Base-by-base conservation (phyloP, 495 filamentous ascomycete species). In the Chaetomium fimeti region DNA sequence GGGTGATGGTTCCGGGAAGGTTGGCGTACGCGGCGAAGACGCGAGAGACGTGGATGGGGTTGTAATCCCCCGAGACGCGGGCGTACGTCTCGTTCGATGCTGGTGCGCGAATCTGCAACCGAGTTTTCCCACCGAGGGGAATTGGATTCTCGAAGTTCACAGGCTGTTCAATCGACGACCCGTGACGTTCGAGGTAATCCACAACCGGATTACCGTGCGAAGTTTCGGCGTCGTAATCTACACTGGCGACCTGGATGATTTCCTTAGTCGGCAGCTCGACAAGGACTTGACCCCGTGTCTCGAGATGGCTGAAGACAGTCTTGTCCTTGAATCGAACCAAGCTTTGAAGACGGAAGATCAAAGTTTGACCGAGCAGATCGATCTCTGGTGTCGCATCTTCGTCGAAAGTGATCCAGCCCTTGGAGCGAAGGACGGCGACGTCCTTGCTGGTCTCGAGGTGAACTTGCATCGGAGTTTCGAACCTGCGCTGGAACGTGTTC, bases 61-160 rank as follows among this genome's bases (percentile, higher is more conserved):
- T 99, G 82, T 91, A 98, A 71, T 99, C 94, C 25, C 95, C 95
- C 49, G 95, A 98, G 36, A 99, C 95, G 59, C 91, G 88, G 53
- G 95, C 95, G 69, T 99, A 99, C 11, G 90, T 96, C 82, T 98
- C 95, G 74, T 99, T 99, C 60, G 91, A 95, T 18, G 93, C 88
- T n/a, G 94, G 94, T 27, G 94, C 93, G 68, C 90, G 89, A 52
- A 97, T 84, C 63, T 87, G 85, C 28, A 98, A 81, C 47, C 91
- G 88, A 2, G 91, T 90, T 82, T 93, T 97, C 61, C 93, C 93
- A 71, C 89, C 95, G 48, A 98, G 84, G 20, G 94, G 95, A 67
- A 99, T 98, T 15, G 94, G 83, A 76, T 98, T 96, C 76, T 98
- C 94, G 67, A 98, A 98, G 81, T 93, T 89, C 69, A 98, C 86